phyloP scores from a whole-genome alignment of 2,329 filamentous ascomycete genomes.

The Aspergillus vadensis region DNA sequence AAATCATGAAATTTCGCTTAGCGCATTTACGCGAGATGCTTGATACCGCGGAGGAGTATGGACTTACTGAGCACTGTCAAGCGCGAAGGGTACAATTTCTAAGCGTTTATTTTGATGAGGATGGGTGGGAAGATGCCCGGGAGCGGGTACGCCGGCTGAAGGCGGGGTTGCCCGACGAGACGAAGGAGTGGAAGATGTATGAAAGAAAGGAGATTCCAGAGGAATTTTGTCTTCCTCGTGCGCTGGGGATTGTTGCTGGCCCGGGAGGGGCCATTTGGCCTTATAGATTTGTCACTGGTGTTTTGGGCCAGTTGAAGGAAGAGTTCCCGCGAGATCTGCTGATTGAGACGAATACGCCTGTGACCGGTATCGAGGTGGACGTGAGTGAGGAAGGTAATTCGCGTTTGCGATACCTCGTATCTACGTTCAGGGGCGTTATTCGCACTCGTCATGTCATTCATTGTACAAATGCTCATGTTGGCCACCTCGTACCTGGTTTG shows the following conservation, averaged over 20 bases:
- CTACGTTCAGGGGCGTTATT: slow-evolving; percentile 51
- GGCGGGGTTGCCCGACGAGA: slow-evolving; percentile 29
- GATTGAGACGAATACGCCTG: slow-evolving; percentile 27
- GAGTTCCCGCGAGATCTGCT: slow-evolving; percentile 40
- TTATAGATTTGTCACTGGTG: slow-evolving; percentile 33
- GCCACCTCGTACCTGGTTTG: slow-evolving; percentile 54
- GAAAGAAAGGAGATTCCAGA: slow-evolving; percentile 26
- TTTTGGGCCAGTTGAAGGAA: slow-evolving; percentile 21
- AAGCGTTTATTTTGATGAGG: slow-evolving; percentile 31
- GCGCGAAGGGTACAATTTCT: slow-evolving; percentile 32
- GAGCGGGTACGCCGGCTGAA: slow-evolving; percentile 28
- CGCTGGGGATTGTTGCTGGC: slow-evolving; percentile 28
- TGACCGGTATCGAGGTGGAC: slow-evolving; percentile 10
- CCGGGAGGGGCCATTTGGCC: slow-evolving; percentile 37
- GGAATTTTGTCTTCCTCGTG: slow-evolving; percentile 19
- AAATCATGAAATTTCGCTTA: slow-evolving; percentile 26
- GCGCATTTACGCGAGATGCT: slow-evolving; percentile 28
- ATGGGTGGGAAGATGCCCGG: slow-evolving; percentile 24
- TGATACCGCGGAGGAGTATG: slow-evolving; percentile 22
- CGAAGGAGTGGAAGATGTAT: slow-evolving; percentile 28
- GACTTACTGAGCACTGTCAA: slow-evolving; percentile 23
- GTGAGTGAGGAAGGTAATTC: not conserved
- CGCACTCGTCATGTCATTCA: slow-evolving; percentile 57
- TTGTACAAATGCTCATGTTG: slow-evolving; percentile 59
- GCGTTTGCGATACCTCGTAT: slow-evolving; percentile 40